Evolutionary conservation across 2,329 filamentous ascomycete genomes (phyloP), one percentile per base, ranked within the genome.

Genomic region (Nannizziopsis barbatae): DNA sequence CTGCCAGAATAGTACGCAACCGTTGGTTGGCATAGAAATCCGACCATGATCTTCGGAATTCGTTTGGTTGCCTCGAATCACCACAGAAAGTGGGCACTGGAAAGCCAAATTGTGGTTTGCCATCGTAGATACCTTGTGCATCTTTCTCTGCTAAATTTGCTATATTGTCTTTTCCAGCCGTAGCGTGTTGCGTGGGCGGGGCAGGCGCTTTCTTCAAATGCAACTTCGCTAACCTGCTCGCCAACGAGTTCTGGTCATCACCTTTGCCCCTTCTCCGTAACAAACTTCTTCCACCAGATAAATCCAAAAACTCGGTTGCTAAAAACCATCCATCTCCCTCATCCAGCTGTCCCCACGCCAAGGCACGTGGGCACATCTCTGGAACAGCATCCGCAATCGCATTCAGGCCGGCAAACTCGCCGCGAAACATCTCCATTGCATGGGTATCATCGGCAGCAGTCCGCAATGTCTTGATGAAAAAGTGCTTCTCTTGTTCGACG

Each of bases 41-140:
- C 0, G 84, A 79, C 90, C 90, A 96, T 9, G 78, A 83, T 5
- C 71, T 67, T 42, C 72, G 76, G 69, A 77, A 94, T 0, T 68
- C 68, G 61, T 95, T 96, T 42, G 87, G 78, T 66, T 95, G 90
- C 36, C 75, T 76, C 6, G 86, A 92, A 40, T 86, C 78, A 1
- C 89, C 89, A 65, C 90, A 95, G 65, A 85, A 95, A 0, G 89
- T 95, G 0, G 83, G 70, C 0, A 83, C 81, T 0, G 85, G 84
- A 60, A 95, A 95, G 2, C 90, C 90, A 56, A 90, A 95, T 66
- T 80, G 71, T 2, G 80, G 79, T 33, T 60, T 71, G 1, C 74
- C 66, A 54, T 76, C 72, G 15, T 77, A 79, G 9, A 75, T 64
- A 1, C 81, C 14, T 53, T 55, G 8, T 57, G 59, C 30, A 56